These are phyloP conservation scores for Entamoeba dispar DNA, from an alignment of 208 protist genomes.

Conservation along the genomic window DNA sequence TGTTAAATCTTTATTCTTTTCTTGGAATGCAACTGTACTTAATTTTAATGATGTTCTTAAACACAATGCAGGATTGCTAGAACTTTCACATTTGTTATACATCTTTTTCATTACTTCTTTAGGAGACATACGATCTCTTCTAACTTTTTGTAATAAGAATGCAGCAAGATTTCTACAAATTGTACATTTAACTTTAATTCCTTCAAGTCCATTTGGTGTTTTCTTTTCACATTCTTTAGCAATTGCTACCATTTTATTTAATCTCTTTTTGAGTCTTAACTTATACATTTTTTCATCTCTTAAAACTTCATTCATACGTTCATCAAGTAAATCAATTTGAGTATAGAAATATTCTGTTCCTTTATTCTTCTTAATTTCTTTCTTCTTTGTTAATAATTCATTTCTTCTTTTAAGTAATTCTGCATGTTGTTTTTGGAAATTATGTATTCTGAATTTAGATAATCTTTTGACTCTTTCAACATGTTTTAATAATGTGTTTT, in stretches of 20 bases:
- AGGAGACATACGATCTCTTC: neutral
- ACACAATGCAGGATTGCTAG: neutral
- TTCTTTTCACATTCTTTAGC: neutral
- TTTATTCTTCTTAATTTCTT: neutral
- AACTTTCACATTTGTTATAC: neutral
- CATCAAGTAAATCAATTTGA: neutral
- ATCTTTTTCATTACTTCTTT: neutral
- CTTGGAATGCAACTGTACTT: neutral
- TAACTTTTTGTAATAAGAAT: neutral
- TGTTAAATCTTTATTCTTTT: neutral
- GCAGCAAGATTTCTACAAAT: neutral
- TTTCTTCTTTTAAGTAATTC: neutral
- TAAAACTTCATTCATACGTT: neutral
- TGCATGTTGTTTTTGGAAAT: neutral
- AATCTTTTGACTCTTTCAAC: neutral
- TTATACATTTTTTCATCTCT: neutral
- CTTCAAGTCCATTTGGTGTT: neutral
- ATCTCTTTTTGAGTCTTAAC: neutral
- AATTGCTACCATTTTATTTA: neutral
- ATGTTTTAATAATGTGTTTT: neutral
- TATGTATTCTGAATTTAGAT: neutral
- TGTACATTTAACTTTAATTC: neutral
- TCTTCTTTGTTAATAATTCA: neutral
- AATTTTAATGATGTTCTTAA: neutral
- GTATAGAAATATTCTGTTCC: neutral